Conservation (phyloP, 768 basidiomycete genomes). For the Hysterangium stoloniferum region DNA sequence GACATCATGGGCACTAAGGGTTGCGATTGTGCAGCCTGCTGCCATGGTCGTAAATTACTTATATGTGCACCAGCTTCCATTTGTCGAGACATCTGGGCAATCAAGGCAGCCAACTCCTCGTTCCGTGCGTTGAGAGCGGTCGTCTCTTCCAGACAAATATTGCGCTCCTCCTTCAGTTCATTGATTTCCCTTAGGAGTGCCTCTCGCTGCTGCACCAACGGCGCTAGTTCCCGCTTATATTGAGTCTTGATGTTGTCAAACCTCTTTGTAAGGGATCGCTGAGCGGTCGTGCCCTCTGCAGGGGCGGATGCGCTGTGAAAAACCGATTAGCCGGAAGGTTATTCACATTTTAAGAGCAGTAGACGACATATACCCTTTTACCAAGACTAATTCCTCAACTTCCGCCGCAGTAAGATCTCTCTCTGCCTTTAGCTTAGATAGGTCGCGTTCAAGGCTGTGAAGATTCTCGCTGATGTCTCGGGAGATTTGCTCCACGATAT, state of each 20-base stretch:
- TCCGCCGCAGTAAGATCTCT: conserved; percentile 90
- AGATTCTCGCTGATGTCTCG: conserved; percentile 74
- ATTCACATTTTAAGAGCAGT: background rate
- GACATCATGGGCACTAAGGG: background rate
- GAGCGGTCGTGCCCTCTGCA: conserved; percentile 25
- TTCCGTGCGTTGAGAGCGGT: conserved; percentile 86
- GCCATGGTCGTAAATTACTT: background rate
- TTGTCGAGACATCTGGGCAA: conserved; percentile 72
- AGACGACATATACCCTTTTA: conserved; percentile 49
- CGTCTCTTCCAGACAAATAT: conserved; percentile 86
- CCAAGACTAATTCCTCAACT: conserved; percentile 78
- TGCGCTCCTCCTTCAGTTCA: conserved; percentile 80
- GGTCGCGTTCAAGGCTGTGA: conserved; percentile 70
- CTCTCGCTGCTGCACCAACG: conserved; percentile 78
- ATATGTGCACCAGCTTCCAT: conserved; percentile 39
- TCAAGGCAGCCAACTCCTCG: conserved; percentile 85
- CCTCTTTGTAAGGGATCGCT: conserved; percentile 71
- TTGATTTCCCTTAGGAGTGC: conserved; percentile 69
- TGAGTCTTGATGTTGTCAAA: conserved; percentile 82
- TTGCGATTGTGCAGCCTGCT: background rate
- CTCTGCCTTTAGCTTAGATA: conserved; percentile 82
- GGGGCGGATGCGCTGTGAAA: conserved; percentile 10
- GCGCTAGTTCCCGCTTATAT: conserved; percentile 81
- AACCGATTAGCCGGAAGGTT: background rate
- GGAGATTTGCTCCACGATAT: conserved; percentile 70